Percentiles rank a stretch among this genome's conserved stretches.
These are phyloP conservation scores for Hericium rajendrae DNA, from an alignment of 768 basidiomycete genomes.

Conservation along the genomic window DNA sequence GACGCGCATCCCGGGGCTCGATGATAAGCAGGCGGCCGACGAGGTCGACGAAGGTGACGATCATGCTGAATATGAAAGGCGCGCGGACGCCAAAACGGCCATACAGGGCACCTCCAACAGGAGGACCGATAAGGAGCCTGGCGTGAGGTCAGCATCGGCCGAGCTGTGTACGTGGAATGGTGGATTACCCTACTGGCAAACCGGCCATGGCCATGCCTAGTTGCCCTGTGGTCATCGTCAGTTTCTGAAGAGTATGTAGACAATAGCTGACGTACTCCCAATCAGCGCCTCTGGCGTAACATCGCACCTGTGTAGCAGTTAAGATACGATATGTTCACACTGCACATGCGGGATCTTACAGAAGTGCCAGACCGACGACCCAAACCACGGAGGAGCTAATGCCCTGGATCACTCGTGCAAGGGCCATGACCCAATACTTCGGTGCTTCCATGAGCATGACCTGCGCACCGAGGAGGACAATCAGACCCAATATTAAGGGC, in stretches of 20 bases:
- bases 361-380: conserved; percentile 29
- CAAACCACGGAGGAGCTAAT: conserved; percentile 30
- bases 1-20: conserved; percentile 25
- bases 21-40: conserved; percentile 28
- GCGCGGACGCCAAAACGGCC: conserved; percentile 26
- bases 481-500: conserved; percentile 23
- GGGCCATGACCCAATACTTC: conserved; percentile 27
- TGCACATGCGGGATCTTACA: conserved; percentile 19
- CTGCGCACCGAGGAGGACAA: conserved; percentile 26
- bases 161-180: neutral
- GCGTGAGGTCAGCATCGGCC: no score
- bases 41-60: conserved; percentile 23
- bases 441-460: conserved; percentile 31
- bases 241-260: neutral
- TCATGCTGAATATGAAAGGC: conserved; percentile 29
- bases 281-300: conserved; percentile 24
- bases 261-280: conserved; percentile 21
- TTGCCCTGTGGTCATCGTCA: conserved; percentile 20
- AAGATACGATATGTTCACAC: neutral
- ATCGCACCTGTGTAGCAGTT: conserved; percentile 23
- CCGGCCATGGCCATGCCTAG: conserved; percentile 32
- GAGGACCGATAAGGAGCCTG: conserved; percentile 29
- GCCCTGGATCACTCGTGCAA: conserved; percentile 31
- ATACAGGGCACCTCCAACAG: conserved; percentile 30
- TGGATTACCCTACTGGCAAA: conserved; percentile 26